Conservation (phyloP, 805 yeast genomes). For the Candida xyloterini region DNA sequence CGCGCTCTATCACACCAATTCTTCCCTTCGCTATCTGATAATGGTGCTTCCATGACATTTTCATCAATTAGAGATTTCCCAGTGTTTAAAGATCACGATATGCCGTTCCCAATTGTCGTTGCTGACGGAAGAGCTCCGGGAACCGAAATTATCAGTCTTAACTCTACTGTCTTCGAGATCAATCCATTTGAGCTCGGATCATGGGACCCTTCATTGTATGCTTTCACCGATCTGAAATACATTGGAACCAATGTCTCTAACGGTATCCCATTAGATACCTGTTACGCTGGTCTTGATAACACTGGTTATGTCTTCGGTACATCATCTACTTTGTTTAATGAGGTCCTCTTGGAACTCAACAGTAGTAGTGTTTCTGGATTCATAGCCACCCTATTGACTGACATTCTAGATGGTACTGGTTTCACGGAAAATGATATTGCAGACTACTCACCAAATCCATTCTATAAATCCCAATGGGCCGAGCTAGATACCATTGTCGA, state of each 20-base stretch:
- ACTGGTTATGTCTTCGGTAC: conserved; percentile 82
- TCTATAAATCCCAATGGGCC: conserved; percentile 43
- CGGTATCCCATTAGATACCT: conserved; percentile 53
- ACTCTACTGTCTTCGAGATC: conserved; percentile 66
- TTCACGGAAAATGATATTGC: conserved; percentile 63
- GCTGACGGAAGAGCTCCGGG: conserved; percentile 68
- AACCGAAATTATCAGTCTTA: conserved; percentile 49
- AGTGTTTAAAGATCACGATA: conserved; percentile 55
- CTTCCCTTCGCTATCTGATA: conserved; percentile 55
- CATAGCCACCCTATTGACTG: conserved; percentile 42
- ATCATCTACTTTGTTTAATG: conserved; percentile 77
- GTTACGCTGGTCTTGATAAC: conserved; percentile 73
- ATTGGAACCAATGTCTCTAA: conserved; percentile 62
- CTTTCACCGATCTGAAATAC: conserved; percentile 66
- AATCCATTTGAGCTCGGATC: conserved; percentile 78
- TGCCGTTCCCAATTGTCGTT: conserved; percentile 71
- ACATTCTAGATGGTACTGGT: conserved; percentile 41
- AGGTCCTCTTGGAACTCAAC: conserved; percentile 56
- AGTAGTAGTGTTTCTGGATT: conserved; percentile 48
- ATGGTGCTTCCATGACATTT: conserved; percentile 63
- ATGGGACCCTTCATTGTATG: conserved; percentile 74
- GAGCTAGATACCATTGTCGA: conserved; percentile 36
- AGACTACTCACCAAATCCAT: conserved; percentile 71
- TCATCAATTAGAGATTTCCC: conserved; percentile 57
- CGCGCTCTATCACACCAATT: conserved; percentile 71